phyloP scores from a whole-genome alignment of 2,329 filamentous ascomycete genomes.

The Knufia petricola region DNA sequence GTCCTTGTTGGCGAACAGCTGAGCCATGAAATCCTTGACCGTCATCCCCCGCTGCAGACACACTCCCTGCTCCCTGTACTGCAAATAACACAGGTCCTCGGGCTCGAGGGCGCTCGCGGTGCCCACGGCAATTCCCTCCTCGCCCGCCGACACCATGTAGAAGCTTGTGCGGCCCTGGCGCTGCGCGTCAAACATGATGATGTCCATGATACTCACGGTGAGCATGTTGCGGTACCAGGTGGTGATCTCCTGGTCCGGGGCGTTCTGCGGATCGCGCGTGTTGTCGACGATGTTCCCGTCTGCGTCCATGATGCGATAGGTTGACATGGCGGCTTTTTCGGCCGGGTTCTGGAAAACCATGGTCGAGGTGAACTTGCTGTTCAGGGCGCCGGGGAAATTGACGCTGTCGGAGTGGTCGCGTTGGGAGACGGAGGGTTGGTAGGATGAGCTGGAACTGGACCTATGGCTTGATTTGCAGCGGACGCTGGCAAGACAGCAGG shows the following conservation, averaged over 20 bases:
- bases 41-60: slow-evolving; percentile 84
- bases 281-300: slow-evolving; percentile 75
- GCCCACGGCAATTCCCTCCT: slow-evolving; percentile 88
- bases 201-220: slow-evolving; percentile 75
- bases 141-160: slow-evolving; percentile 91
- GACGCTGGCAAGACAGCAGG: no score
- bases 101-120: slow-evolving; percentile 72
- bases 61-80: slow-evolving; percentile 89
- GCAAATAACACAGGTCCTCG: slow-evolving; percentile 85
- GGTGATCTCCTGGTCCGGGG: slow-evolving; percentile 53
- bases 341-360: slow-evolving; percentile 70
- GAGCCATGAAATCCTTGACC: slow-evolving; percentile 84
- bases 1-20: slow-evolving; percentile 78
- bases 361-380: slow-evolving; percentile 78
- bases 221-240: slow-evolving; percentile 57
- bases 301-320: slow-evolving; percentile 85
- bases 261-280: slow-evolving; percentile 54
- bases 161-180: slow-evolving; percentile 88
- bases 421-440: slow-evolving; percentile 9
- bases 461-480: neutral
- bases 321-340: slow-evolving; percentile 67
- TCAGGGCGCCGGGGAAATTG: slow-evolving; percentile 83
- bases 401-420: slow-evolving; percentile 48
- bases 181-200: slow-evolving; percentile 97
- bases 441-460: neutral